Base-by-base conservation (phyloP, 2,329 filamentous ascomycete species). In the Colletotrichum echinochloae region DNA sequence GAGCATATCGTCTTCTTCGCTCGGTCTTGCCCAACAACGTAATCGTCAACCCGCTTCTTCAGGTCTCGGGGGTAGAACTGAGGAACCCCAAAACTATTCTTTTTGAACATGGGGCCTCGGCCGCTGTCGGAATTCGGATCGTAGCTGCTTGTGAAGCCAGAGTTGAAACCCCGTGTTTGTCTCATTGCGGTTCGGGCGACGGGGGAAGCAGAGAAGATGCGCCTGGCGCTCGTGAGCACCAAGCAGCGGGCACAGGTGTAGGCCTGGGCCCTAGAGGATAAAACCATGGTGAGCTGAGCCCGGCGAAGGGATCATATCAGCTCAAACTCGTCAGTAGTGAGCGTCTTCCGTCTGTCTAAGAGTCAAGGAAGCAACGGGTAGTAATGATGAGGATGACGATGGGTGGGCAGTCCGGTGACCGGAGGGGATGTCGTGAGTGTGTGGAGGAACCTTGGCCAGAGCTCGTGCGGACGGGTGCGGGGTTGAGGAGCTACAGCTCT, bases 1-100 rank as follows among this genome's bases (percentile, higher is more conserved):
- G 95, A 92, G 73, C 94, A 96, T 73, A 98, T 90, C 18, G 95
- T 93, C 81, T 97, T 97, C 86, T 99, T 96, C 20, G 96, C 94
- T 70, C 94, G 90, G 74, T 98, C 94, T 81, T 99, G 96, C 49
- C 95, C 96, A 5, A 99, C 95, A 1, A 99, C 95, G 79, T 97
- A 99, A 78, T 96, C 93, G 79, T 99, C 96, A 39, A 98, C 90
- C 76, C 96, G 92, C 77, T 94, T 90, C 84, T 98, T 98, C 76
- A 99, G 86, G 75, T 90, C 86, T 68, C 87, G 84, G 2, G 89
- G 89, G 65, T 91, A 91, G 78, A 91, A 89, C 61, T 87, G 84
- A 2, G 89, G 88, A 20, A 90, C 88, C 64, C 89, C 89, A 73
- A 88, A 87, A 65, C 80, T 86, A 65, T 82, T 76, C 78, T 88